These are phyloP conservation scores for Diaporthe ampelina DNA, from an alignment of 2,329 filamentous ascomycete species.

Conservation along the genomic window DNA sequence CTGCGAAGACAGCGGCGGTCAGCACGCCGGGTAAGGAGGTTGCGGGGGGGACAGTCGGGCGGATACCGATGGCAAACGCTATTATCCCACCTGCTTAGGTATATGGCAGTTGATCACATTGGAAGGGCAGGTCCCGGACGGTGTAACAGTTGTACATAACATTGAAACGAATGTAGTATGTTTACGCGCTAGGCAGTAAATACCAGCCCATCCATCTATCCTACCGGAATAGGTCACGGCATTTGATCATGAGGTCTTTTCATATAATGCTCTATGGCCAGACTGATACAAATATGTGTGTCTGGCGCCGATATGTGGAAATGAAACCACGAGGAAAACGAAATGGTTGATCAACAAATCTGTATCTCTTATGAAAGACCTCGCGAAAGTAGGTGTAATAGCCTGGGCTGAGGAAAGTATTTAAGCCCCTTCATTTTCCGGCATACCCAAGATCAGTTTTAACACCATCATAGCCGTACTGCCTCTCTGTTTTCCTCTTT, in stretches of 20 bases:
- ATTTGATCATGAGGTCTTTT: background rate
- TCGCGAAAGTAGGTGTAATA: background rate
- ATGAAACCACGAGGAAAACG: background rate
- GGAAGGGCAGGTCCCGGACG: slow-evolving; percentile 12
- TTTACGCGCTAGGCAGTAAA: background rate
- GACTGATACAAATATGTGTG: background rate
- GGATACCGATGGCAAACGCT: slow-evolving; percentile 18
- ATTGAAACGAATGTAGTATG: background rate
- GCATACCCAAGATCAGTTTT: slow-evolving; percentile 2
- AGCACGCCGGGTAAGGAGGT: slow-evolving; percentile 1
- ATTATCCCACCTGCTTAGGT: slow-evolving; percentile 9
- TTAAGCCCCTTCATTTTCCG: background rate
- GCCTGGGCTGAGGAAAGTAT: too few species aligned
- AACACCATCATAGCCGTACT: background rate
- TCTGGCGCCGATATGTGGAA: background rate
- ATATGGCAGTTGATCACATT: background rate
- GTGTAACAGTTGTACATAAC: background rate
- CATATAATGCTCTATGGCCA: background rate
- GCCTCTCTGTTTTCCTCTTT: slow-evolving; percentile 17
- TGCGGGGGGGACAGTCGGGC: background rate
- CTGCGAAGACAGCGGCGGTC: background rate
- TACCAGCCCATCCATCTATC: too few species aligned
- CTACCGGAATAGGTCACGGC: background rate
- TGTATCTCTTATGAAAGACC: background rate
- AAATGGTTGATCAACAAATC: background rate